Conservation (phyloP, 2,329 filamentous ascomycete species). For the Cryphonectria japonica region DNA sequence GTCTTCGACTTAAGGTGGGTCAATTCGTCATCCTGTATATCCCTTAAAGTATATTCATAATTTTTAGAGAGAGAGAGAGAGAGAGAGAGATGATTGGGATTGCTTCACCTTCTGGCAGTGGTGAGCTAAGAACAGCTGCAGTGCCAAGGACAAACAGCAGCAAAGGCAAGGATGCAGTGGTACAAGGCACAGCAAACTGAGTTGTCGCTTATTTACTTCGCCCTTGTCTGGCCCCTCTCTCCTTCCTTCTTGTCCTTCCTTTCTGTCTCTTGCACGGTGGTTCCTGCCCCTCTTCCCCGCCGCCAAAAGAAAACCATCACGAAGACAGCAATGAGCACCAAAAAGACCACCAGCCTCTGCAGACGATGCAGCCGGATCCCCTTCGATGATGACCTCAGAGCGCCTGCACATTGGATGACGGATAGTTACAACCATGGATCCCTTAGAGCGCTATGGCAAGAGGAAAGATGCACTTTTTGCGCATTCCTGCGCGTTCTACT, state of each 20-base stretch:
- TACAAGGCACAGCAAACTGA: background rate
- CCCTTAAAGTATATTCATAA: background rate
- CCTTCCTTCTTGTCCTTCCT: background rate
- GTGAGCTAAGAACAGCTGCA: background rate
- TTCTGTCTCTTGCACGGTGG: background rate
- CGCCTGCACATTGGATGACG: background rate
- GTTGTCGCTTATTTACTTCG: background rate
- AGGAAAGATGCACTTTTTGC: background rate
- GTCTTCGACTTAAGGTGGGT: background rate
- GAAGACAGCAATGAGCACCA: background rate
- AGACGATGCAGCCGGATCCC: background rate
- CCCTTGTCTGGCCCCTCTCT: background rate
- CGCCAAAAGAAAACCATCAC: background rate
- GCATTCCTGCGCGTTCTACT: background rate
- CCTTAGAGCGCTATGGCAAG: background rate
- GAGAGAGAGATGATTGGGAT: background rate
- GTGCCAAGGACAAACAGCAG: background rate
- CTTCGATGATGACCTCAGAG: constrained; percentile 1
- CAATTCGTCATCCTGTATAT: too few species aligned
- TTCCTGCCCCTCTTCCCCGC: too few species aligned
- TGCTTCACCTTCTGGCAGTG: background rate
- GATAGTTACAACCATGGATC: background rate
- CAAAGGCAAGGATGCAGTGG: background rate
- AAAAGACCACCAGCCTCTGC: background rate
- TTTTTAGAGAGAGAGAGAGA: too few species aligned